Base-by-base conservation (phyloP, 108 stramenopile species). In the Cyclotella atomus region DNA sequence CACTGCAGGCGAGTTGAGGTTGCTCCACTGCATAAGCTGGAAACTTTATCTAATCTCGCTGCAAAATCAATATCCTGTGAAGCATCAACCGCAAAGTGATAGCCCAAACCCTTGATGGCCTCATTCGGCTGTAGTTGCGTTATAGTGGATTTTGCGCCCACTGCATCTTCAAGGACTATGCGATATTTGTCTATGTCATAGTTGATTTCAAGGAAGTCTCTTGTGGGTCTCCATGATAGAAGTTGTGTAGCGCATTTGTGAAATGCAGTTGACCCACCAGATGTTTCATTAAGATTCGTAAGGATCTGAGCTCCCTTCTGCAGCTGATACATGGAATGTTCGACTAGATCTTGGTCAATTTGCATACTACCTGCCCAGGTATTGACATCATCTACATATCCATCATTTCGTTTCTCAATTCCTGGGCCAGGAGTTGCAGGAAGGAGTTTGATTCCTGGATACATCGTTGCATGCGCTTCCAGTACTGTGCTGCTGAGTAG, bases 331-430 rank as follows among this genome's bases (percentile, higher is more conserved):
- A n/a, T n/a, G n/a, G n/a, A n/a, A n/a, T n/a, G n/a, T n/a, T n/a
- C n/a, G n/a, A n/a, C n/a, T n/a, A n/a, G n/a, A n/a, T n/a, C n/a
- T 47, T 50, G 3, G 32, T 25, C 2, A 30, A 9, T 55, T n/a
- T 44, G 44, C 6, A n/a, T 41, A 7, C 17, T 29, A 49, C 27
- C 44, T 0, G 53, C 27, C 0, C 16, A 20, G 10, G 38, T 49
- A 19, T 73, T 60, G 14, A 43, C 61, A 27, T 73, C 72, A 21
- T 73, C 72, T 2, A 63, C 72, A 55, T 63, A 73, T 20, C 29
- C 36, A 9, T 47, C 54, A 44, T 44, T 64, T 2, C 36, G 7
- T 0, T 53, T 19, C 0, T 8, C 0, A 10, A 73, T 73, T 1
- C 0, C 0, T 17, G 30, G 32, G 14, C 21, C 36, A 15, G 17